phyloP scores from a whole-genome alignment of 352 stramenopile species.

The Phytophthora palmivora region DNA sequence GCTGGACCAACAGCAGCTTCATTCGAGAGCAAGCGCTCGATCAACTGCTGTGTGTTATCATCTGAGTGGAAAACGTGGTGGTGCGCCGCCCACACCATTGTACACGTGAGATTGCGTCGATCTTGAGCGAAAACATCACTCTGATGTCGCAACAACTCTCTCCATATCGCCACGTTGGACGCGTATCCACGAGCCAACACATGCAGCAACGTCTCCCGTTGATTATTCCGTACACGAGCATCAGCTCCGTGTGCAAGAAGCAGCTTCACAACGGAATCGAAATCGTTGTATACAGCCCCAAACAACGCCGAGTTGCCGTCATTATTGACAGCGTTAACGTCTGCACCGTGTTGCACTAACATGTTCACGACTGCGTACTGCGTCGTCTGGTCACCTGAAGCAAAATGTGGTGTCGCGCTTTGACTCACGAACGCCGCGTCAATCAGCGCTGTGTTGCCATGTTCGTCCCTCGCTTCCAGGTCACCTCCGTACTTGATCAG shows the following conservation, averaged over 20 bases:
- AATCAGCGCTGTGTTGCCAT: conserved; percentile 48
- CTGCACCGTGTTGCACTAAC: conserved; percentile 33
- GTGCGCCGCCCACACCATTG: conserved; percentile 25
- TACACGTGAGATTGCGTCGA: conserved; percentile 22
- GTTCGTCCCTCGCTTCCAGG: conserved; percentile 32
- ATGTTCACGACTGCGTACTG: conserved; percentile 37
- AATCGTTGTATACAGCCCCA: conserved; percentile 29
- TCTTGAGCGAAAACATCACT: conserved; percentile 26
- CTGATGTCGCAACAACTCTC: conserved; percentile 25
- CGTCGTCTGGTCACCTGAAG: conserved; percentile 37
- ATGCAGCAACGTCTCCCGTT: conserved; percentile 29
- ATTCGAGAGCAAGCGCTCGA: conserved; percentile 10
- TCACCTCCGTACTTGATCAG: conserved; percentile 40
- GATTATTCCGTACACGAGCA: conserved; percentile 20
- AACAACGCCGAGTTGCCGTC: conserved; percentile 42
- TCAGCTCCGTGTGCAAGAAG: conserved; percentile 30
- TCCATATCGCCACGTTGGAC: conserved; percentile 36
- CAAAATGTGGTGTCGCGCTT: conserved; percentile 35
- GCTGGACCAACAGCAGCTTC: conserved; percentile 10
- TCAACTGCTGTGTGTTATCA: conserved; percentile 5
- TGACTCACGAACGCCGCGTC: conserved; percentile 47
- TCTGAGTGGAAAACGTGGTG: conserved; percentile 2
- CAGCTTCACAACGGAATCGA: conserved; percentile 26
- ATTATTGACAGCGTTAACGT: conserved; percentile 38
- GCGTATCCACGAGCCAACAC: conserved; percentile 38